Percentiles rank a stretch among this genome's conserved stretches.
These are phyloP conservation scores for Sarcodon aspratus DNA, from an alignment of 768 basidiomycete genomes.

Conservation along the genomic window DNA sequence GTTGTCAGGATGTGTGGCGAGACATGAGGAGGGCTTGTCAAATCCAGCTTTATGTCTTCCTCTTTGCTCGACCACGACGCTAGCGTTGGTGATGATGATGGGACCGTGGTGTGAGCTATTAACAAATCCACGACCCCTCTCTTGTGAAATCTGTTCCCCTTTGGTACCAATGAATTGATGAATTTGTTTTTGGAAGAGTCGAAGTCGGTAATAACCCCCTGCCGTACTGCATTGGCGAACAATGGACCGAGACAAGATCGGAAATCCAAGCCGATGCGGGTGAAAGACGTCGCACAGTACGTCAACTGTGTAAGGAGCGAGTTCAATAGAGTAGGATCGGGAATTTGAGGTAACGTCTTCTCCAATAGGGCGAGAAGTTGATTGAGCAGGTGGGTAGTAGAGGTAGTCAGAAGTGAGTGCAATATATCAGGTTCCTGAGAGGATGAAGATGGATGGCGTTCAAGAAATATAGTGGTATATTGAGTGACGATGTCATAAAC, in stretches of 20 bases:
- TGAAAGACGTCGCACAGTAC: slow-evolving; percentile 87
- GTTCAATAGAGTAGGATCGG: slow-evolving; percentile 53
- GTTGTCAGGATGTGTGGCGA: slow-evolving; percentile 64
- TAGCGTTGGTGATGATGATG: slow-evolving; percentile 4
- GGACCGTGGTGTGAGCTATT: background rate
- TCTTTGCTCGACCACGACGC: background rate
- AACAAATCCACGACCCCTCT: background rate
- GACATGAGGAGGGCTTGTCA: slow-evolving; percentile 31
- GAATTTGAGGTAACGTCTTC: slow-evolving; percentile 47
- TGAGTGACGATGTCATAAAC: slow-evolving; percentile 89
- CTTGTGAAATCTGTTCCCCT: background rate
- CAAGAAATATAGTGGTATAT: slow-evolving; percentile 82
- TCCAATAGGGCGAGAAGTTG: slow-evolving; percentile 60
- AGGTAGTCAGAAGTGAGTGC: slow-evolving; percentile 49
- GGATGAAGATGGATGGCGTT: slow-evolving; percentile 33
- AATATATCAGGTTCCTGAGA: slow-evolving; percentile 17
- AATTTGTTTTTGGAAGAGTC: slow-evolving; percentile 20
- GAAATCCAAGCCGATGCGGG: slow-evolving; percentile 90
- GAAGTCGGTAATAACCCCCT: slow-evolving; percentile 44
- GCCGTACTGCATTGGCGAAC: slow-evolving; percentile 52
- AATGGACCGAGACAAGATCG: slow-evolving; percentile 52
- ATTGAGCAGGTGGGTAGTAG: slow-evolving; percentile 48
- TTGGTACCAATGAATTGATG: background rate
- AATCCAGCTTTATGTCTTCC: slow-evolving; percentile 5
- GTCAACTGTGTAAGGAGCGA: slow-evolving; percentile 87